Percentiles rank a stretch among this genome's conserved stretches.
phyloP scores from a whole-genome alignment of 108 stramenopile genomes.

The Discostella pseudostelligera region DNA sequence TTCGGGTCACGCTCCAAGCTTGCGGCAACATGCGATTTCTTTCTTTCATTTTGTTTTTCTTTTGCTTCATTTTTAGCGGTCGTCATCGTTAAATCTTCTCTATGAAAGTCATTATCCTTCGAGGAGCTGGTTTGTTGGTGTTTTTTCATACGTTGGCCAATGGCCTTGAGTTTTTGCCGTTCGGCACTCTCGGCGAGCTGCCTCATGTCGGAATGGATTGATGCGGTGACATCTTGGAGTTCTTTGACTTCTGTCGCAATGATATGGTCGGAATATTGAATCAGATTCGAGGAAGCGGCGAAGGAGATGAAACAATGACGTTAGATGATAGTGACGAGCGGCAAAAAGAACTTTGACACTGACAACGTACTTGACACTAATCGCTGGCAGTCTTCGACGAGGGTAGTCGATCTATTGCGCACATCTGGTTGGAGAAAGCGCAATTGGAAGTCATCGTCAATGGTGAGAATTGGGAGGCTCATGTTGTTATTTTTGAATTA shows the following conservation, averaged over 20 bases:
- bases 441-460: slow-evolving; percentile 19
- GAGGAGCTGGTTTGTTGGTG: background rate
- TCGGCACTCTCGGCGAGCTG: slow-evolving; percentile 11
- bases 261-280: too few relatives aligned
- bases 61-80: slow-evolving; percentile 5
- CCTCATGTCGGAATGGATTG: slow-evolving; percentile 8
- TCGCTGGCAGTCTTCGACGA: slow-evolving; percentile 16
- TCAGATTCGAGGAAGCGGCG: background rate
- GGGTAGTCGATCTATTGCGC: slow-evolving; percentile 8
- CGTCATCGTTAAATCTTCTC: background rate
- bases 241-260: slow-evolving; percentile 19
- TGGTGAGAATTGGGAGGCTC: slow-evolving; percentile 7
- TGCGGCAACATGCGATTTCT: background rate
- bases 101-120: background rate
- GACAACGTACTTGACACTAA: slow-evolving; percentile 28
- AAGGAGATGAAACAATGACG: background rate
- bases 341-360: too few relatives aligned
- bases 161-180: slow-evolving; percentile 19
- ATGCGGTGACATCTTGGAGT: slow-evolving; percentile 11
- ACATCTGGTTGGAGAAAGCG: slow-evolving; percentile 15
- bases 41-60: background rate
- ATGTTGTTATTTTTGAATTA: slow-evolving; percentile 7
- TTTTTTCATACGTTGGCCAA: slow-evolving; percentile 15
- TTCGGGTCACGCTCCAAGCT: background rate
- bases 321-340: too few relatives aligned